Evolutionary conservation across 2,329 filamentous ascomycete species (phyloP), one percentile per base, ranked within the genome.

Genomic region (Sclerotinia subarctica): DNA sequence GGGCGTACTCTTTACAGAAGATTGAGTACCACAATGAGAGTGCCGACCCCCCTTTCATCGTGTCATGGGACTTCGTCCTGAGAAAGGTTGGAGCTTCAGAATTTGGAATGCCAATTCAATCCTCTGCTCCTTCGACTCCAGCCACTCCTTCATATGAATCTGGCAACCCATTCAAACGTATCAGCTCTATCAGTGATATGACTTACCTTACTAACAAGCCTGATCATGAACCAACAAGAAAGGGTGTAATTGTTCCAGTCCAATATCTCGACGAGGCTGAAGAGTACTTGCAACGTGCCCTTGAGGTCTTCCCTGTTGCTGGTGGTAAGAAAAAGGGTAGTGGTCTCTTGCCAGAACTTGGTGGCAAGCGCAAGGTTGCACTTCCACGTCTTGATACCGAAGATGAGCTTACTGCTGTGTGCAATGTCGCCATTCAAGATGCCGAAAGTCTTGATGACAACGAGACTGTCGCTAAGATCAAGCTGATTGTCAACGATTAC

Each of bases 151-250:
- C 80, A 8, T 84, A 84, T 70, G 86, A 88, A 69, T 83, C 83
- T 73, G 79, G 81, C 52, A 85, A 86, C 73, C 82, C 84, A 71
- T 91, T 94, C 79, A 92, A 93, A 82, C 89, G 94, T 74, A 90
- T 98, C 76, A 89, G 91, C 82, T 98, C 95, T 66, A 95, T 99
- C 79, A 97, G 93, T 79, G 95, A 99, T 78, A 92, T 99, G 90
- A 92, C 93, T 21, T 97, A 96, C 79, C 82, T 97, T 70, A 85
- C 88, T 69, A 87, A 87, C 72, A 90, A 90, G 77, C 86, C 87
- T 65, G 86, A 90, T 53, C 84, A 88, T 52, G 94, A 97, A 80
- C 91, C 92, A 46, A 88, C 86, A 42, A 88, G 95, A 76, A 96
- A 95, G 83, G 95, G 95, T 86, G 93, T 96, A 67, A 95, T 99